Evolutionary conservation across 495 filamentous ascomycete species (phyloP), one percentile per base, ranked within the genome.

Genomic region (Delitschia confertaspora): DNA sequence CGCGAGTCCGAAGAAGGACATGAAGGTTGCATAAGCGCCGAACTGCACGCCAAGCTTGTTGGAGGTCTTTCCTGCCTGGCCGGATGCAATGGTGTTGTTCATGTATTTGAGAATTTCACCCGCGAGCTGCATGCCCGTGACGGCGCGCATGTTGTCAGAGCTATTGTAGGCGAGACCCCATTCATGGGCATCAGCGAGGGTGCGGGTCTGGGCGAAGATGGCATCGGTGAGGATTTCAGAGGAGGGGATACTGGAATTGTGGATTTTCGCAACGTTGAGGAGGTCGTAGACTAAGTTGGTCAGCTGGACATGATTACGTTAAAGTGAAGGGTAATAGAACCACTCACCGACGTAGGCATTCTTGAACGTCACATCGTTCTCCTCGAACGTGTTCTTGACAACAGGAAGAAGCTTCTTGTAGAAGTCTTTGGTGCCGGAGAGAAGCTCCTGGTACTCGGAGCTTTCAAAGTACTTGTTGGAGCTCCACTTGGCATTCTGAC

Each of bases 391-490:
- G 23, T 58, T 51, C 57, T 79, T 74, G 60, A 85, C 67, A 29
- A 80, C 63, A 6, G 80, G 75, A 9, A 74, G 58, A 22, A 89
- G 51, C 20, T 62, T 67, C 54, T 71, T 43, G 69, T 88, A 87
- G 67, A 88, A 81, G 42, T 60, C 65, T 51, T 63, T 53, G 47
- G 81, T 87, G 42, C 67, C 67, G 24, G 61, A 53, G 6, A 75
- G 58, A 29, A 75, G 60, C 7, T 53, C 53, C 19, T 62, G 58
- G 61, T 86, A 86, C 21, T 79, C 67, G 10, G 62, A 40, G 6
- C 79, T 79, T n/a, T 40, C 53, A 62, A 82, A 83, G 59, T 83
- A 88, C 58, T 74, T 71, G 62, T 86, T 78, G 37, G 79, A 83
- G 67, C 79, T 84, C 42, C 73, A 58, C 6, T 68, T 64, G 19